Base-by-base conservation (phyloP, 2,329 filamentous ascomycete genomes). In the Scedosporium boydii region DNA sequence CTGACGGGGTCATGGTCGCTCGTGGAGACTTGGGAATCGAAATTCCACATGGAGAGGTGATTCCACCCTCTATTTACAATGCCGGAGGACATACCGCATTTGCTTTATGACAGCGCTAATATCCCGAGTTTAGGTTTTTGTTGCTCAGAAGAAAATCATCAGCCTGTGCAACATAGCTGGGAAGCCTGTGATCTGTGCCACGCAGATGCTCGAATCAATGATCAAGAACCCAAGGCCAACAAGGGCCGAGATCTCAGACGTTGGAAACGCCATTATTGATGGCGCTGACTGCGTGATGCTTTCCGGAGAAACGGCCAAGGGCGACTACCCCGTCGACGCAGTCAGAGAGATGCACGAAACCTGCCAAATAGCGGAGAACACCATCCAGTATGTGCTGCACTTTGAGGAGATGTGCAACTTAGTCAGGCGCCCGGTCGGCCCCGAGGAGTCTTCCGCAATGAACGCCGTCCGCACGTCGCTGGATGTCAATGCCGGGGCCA, bases 71-170 rank as follows among this genome's bases (percentile, higher is more conserved):
- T 23, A 21, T 42, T 14, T 59, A 38, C 34, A 38, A 38, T 1
- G 34, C 34, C 12, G 3, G 10, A 12, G 10, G 34, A 3, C 3
- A 4, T 38, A 2, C 9, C 34, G 12, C 12, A 1, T 2, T 38
- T 2, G 7, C 10, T 38, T 38, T 3, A 38, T 26, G 29, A 55
- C 26, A 14, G 3, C 16, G 10, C 59, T 61, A 16, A 61, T n/a
- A 10, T 53, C 34, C 21, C 16, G 5, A 7, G 38, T 41, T 41
- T 34, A 56, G 53, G 53, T 56, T 1, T 99, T 99, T 79, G 91
- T 96, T 69, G 95, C 95, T 63, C 95, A 99, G 84, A 99, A 99
- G 89, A 99, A 99, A 91, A 93, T 99, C 86, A 99, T 99, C 78
- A 93, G 95, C 79, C 98, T 98, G 88, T 99, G 95, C 87, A 99